Conservation (phyloP, 805 yeast species). For the Millerozyma acaciae region DNA sequence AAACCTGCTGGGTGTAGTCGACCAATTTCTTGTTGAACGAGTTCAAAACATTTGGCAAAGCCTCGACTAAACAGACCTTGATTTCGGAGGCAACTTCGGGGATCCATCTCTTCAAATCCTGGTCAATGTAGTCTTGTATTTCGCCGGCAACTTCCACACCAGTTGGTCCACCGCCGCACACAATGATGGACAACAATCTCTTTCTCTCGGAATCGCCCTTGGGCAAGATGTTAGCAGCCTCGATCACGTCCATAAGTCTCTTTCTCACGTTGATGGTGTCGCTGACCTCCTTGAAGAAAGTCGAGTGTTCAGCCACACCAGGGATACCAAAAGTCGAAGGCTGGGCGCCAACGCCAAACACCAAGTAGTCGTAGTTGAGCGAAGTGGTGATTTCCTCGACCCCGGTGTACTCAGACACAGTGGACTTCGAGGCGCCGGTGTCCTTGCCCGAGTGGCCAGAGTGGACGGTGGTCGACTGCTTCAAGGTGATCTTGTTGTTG, state of each 20-base stretch:
- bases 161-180: conserved; percentile 98
- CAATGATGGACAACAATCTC: conserved; percentile 81
- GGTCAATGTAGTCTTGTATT: conserved; percentile 88
- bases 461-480: conserved; percentile 54
- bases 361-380: conserved; percentile 73
- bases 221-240: conserved; percentile 80
- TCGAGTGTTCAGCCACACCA: conserved; percentile 85
- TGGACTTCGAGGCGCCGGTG: conserved; percentile 40
- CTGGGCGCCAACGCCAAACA: conserved; percentile 92
- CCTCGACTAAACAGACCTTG: conserved; percentile 83
- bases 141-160: conserved; percentile 98
- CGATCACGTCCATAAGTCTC: conserved; percentile 81
- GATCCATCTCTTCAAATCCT: conserved; percentile 84
- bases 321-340: conserved; percentile 94
- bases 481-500: conserved; percentile 59
- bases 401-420: conserved; percentile 37
- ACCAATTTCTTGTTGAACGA: conserved; percentile 67
- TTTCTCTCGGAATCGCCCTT: conserved; percentile 73
- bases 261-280: conserved; percentile 83
- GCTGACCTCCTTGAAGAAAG: conserved; percentile 83
- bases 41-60: conserved; percentile 80
- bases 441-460: conserved; percentile 53
- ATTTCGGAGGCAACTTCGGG: conserved; percentile 82
- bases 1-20: conserved; percentile 75
- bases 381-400: conserved; percentile 44